Conservation (phyloP, 2,329 filamentous ascomycete species). For the Diplocarpon mali region DNA sequence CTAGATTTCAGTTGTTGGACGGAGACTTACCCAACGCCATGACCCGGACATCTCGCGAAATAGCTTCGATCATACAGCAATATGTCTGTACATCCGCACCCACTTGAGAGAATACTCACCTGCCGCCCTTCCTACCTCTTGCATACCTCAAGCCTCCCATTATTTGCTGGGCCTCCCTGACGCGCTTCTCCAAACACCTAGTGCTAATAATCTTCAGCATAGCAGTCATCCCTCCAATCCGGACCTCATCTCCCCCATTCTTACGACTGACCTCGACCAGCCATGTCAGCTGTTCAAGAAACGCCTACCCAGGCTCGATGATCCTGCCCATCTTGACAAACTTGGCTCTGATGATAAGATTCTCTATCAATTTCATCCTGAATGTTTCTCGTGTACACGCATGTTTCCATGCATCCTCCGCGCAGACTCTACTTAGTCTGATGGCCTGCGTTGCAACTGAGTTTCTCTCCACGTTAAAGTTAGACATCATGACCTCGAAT, state of each 20-base stretch:
- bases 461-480: slow-evolving; percentile 50
- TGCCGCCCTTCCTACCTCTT: slow-evolving; percentile 35
- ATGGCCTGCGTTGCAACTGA: slow-evolving; percentile 45
- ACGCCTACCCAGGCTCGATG: slow-evolving; percentile 51
- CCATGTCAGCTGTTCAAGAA: slow-evolving; percentile 48
- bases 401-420: slow-evolving; percentile 41
- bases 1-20: neutral
- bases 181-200: slow-evolving; percentile 40
- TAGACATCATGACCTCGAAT: slow-evolving; percentile 47
- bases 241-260: slow-evolving; percentile 25
- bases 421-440: slow-evolving; percentile 44
- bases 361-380: slow-evolving; percentile 44
- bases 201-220: slow-evolving; percentile 41
- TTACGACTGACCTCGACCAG: slow-evolving; percentile 21
- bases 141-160: slow-evolving; percentile 42
- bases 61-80: slow-evolving; percentile 36
- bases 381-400: slow-evolving; percentile 45
- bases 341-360: slow-evolving; percentile 49
- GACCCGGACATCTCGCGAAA: slow-evolving; percentile 40
- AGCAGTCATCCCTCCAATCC: slow-evolving; percentile 40
- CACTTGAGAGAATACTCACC: slow-evolving; percentile 10
- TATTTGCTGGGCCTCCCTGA: slow-evolving; percentile 44
- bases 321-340: slow-evolving; percentile 46
- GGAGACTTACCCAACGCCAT: slow-evolving; percentile 28
- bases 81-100: slow-evolving; percentile 4